Conservation (phyloP, 2,329 filamentous ascomycete genomes). For the Coccinonectria pachysandricola region DNA sequence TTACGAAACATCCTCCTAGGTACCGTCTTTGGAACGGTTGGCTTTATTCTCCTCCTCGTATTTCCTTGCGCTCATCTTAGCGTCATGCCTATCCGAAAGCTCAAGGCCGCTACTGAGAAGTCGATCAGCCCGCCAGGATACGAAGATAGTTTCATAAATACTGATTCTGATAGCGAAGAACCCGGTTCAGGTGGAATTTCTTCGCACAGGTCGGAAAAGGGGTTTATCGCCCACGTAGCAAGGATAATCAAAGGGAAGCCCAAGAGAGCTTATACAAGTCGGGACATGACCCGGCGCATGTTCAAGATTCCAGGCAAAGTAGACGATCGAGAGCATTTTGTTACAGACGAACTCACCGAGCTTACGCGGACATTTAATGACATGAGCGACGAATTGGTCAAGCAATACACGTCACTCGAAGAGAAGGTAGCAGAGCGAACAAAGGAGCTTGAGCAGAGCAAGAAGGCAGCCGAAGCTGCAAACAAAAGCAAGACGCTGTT, state of each 20-base stretch:
- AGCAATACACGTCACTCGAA: constrained; percentile 77
- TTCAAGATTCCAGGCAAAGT: constrained; percentile 86
- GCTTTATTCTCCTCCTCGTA: constrained; percentile 59
- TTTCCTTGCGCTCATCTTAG: constrained; percentile 74
- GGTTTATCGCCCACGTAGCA: constrained; percentile 27
- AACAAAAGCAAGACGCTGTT: constrained; percentile 97
- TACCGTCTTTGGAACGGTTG: constrained; percentile 76
- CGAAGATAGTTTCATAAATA: constrained; percentile 34
- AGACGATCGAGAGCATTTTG: constrained; percentile 58
- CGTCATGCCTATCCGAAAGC: constrained; percentile 66
- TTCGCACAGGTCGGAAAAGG: constrained; percentile 37
- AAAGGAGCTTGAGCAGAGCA: constrained; percentile 75
- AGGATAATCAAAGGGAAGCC: constrained; percentile 26
- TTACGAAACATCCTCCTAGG: constrained; percentile 73
- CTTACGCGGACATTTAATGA: constrained; percentile 80
- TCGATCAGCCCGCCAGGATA: constrained; percentile 59
- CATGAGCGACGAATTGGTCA: constrained; percentile 82
- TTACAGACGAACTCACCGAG: constrained; percentile 80
- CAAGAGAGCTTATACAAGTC: constrained; percentile 20
- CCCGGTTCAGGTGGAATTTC: constrained; percentile 30
- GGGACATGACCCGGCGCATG: constrained; percentile 36
- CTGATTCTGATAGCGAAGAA: constrained; percentile 31
- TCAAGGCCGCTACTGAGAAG: constrained; percentile 66
- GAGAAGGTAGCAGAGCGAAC: constrained; percentile 77
- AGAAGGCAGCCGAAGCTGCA: constrained; percentile 85